A percentile compares a stretch with the other conserved stretches of the same genome.
These are phyloP conservation scores for Aspergillus sp. DNA, from an alignment of 2,329 filamentous ascomycete species.

Conservation along the genomic window DNA sequence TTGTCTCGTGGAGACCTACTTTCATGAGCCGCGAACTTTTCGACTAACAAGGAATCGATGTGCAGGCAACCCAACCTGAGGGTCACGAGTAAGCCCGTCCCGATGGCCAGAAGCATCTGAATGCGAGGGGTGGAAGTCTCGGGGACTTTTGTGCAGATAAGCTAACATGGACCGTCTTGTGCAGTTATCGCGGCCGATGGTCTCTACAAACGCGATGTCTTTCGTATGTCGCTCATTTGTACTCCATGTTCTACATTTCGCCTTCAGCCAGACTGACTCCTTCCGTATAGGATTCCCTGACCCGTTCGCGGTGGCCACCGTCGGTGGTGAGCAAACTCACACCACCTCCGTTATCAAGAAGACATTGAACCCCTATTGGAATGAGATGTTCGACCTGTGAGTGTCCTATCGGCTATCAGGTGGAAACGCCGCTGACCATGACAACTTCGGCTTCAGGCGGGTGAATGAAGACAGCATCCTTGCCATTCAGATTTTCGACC, in stretches of 20 bases:
- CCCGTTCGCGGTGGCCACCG: constrained; percentile 93
- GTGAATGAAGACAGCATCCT: constrained; percentile 95
- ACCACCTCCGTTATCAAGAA: constrained; percentile 97
- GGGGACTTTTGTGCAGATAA: neutral
- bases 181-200: constrained; percentile 97
- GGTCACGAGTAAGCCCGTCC: constrained; percentile 71
- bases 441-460: constrained; percentile 54
- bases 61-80: constrained; percentile 79
- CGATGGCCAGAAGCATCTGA: neutral
- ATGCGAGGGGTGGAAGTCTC: neutral
- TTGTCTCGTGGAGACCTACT: neutral
- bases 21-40: neutral
- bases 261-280: constrained; percentile 9
- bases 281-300: constrained; percentile 77
- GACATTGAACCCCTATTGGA: constrained; percentile 99
- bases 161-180: constrained; percentile 10
- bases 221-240: constrained; percentile 64
- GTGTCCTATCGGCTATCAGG: constrained; percentile 26
- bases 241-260: neutral
- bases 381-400: constrained; percentile 98
- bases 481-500: constrained; percentile 97
- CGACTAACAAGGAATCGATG: constrained; percentile 20
- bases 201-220: constrained; percentile 98
- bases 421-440: constrained; percentile 5
- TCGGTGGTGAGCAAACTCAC: constrained; percentile 96